Base-by-base conservation (phyloP, 768 basidiomycete genomes). In the Lactarius trivialis region DNA sequence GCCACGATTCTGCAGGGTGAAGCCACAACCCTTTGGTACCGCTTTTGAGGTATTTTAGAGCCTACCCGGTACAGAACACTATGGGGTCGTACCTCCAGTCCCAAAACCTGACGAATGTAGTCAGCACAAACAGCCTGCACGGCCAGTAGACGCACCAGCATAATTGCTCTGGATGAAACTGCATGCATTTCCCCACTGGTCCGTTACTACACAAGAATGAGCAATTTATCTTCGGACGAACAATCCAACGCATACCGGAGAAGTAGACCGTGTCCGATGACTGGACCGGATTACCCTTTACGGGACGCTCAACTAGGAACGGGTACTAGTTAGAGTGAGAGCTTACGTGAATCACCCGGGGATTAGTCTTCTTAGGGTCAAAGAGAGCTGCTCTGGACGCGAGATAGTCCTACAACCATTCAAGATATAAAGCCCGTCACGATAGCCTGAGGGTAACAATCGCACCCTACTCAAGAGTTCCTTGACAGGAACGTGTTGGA, bases 201-300 rank as follows among this genome's bases (percentile, higher is more conserved):
- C 91, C 8, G 85, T 80, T 4, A 90, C 91, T 89, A 60, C 4
- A 37, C n/a, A 60, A n/a, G 32, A 33, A 36, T 49, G 19, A 63
- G 24, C 7, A n/a, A 24, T n/a, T 15, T 33, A 32, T 21, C 8
- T 28, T 33, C 28, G 60, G 49, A 32, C 33, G 30, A 45, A 17
- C n/a, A 21, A 53, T 24, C 37, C n/a, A n/a, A 21, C 50, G 21
- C 72, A 66, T 73, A 83, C 89, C 89, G 7, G 93, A 85, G 70
- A 98, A 95, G 71, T 98, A 97, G 15, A 97, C 93, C 0, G 96
- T 98, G 72, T 99, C 96, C 1, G 91, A 91, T 1, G 90, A 90
- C 64, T 88, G 83, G 30, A 85, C 78, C 1, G 93, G 94, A 64
- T 85, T 84, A 5, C 95, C 94, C 85, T 92, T 26, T 17, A 34